These are phyloP conservation scores for Chondrus crispus DNA, from an alignment of 23 red algal species.

Conservation along the genomic window DNA sequence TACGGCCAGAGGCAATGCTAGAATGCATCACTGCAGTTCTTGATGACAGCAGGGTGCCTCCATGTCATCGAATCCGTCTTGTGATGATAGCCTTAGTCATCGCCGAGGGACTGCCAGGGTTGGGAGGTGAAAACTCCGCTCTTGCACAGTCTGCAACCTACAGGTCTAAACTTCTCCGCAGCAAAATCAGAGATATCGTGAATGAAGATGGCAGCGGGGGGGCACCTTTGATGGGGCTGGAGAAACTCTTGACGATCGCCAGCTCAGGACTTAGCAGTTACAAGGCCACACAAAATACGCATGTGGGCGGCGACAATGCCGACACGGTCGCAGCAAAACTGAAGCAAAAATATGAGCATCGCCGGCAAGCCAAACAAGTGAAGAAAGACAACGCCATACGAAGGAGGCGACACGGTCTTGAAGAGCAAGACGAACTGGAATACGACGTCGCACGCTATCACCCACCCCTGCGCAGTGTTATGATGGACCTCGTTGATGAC, in stretches of 20 bases:
- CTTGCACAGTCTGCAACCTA: conserved; percentile 46
- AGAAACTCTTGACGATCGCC: conserved; percentile 9
- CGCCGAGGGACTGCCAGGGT: conserved; percentile 30
- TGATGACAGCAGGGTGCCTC: conserved; percentile 23
- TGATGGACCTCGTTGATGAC: conserved; percentile 72
- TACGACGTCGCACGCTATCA: conserved; percentile 72
- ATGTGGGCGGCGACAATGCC: neutral
- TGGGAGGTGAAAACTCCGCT: conserved; percentile 58
- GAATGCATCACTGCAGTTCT: conserved; percentile 37
- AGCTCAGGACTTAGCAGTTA: conserved; percentile 10
- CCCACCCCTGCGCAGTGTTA: conserved; percentile 63
- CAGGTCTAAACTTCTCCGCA: conserved; percentile 13
- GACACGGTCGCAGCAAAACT: conserved; percentile 45
- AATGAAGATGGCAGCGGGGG: neutral
- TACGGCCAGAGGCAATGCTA: conserved; percentile 43
- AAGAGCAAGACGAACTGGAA: conserved; percentile 33
- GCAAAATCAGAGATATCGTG: neutral
- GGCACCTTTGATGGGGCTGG: conserved; percentile 23
- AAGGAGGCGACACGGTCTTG: conserved; percentile 25
- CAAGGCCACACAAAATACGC: neutral
- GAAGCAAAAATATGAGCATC: conserved; percentile 34
- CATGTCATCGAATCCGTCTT: conserved; percentile 37
- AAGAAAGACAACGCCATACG: conserved; percentile 30
- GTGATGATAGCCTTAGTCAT: conserved; percentile 62
- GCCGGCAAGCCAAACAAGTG: conserved; percentile 28